These are phyloP conservation scores for Globisporangium perplexum DNA, from an alignment of 352 stramenopile genomes.

Conservation along the genomic window DNA sequence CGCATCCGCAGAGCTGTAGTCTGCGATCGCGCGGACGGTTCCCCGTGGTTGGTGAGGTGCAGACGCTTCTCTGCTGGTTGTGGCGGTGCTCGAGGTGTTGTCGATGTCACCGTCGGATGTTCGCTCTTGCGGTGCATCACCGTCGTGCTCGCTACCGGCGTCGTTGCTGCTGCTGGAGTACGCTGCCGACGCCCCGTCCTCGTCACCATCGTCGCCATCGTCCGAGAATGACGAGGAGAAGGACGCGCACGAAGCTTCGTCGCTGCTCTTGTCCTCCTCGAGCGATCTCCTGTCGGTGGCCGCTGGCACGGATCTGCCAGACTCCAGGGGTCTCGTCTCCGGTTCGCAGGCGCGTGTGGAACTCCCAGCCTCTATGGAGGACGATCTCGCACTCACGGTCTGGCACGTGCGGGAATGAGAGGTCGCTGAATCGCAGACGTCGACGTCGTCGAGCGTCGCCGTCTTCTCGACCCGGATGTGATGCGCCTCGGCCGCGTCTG, in stretches of 20 bases:
- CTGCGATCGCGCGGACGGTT: constrained; percentile 24
- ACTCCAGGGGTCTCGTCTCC: background rate
- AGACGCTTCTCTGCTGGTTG: background rate
- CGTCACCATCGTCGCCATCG: constrained; percentile 9
- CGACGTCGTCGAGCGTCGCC: background rate
- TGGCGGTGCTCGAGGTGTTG: too few relatives aligned
- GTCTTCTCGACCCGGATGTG: too few relatives aligned
- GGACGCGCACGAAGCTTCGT: constrained; percentile 7
- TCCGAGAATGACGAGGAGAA: constrained; percentile 11
- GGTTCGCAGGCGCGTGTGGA: background rate
- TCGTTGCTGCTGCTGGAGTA: constrained; percentile 1
- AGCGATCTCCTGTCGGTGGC: background rate
- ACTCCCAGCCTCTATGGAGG: background rate
- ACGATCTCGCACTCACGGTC: background rate
- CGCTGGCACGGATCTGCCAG: background rate
- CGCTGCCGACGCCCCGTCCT: constrained; percentile 1
- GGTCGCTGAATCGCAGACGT: background rate
- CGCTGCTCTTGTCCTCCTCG: constrained; percentile 2
- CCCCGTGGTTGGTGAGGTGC: background rate
- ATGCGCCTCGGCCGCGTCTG: background rate
- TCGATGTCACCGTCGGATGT: background rate
- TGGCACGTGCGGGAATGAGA: background rate
- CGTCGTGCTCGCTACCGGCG: background rate
- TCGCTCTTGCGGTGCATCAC: background rate
- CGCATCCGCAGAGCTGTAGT: constrained; percentile 22